Evolutionary conservation across 257 asterid genomes (phyloP), one percentile per base, ranked within the genome.

Genomic region (Asclepias syriaca): DNA sequence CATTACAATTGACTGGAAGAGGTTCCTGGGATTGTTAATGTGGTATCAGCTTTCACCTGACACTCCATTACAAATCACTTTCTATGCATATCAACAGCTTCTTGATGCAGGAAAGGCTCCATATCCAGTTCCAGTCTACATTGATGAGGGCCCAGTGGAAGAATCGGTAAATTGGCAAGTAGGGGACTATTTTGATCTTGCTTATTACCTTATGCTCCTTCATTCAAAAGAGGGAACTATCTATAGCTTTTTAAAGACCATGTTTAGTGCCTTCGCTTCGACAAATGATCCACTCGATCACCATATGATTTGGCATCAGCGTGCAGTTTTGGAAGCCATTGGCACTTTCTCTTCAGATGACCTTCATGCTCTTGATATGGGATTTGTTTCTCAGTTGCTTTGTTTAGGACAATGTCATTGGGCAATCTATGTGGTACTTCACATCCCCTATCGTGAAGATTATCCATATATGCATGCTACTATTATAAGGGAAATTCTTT

Each of bases 281-380:
- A 90, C 98, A n/a, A 82, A 86, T 78, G 97, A 95, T 77, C 96
- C 99, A 45, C 98, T 95, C 77, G 99, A 95, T 86, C 84, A 90
- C 85, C 99, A 95, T 89, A 92, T 88, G 97, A 90, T 95, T 79
- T 95, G 99, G 99, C 99, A 95, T 87, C 97, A 95, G 69, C 97
- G 96, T 78, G 92, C 91, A 58, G 82, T 95, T 84, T 85, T 95
- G 77, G 98, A 95, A 83, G 96, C 99, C 82, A 82, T 90, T 68
- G 99, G 98, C 67, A 84, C 87, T 57, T 87, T 95, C 78, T 85
- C 84, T 79, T 92, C 97, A 40, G 86, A 87, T 77, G 99, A 95
- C 83, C 98, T 95, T 77, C 98, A 92, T 74, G 79, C 88, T 75
- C 92, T 95, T 75, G 99, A 95, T 80, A 85, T 95, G 96, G 88